Evolutionary conservation across 768 basidiomycete genomes (phyloP).

Genomic region (Psilocybe cubensis): DNA sequence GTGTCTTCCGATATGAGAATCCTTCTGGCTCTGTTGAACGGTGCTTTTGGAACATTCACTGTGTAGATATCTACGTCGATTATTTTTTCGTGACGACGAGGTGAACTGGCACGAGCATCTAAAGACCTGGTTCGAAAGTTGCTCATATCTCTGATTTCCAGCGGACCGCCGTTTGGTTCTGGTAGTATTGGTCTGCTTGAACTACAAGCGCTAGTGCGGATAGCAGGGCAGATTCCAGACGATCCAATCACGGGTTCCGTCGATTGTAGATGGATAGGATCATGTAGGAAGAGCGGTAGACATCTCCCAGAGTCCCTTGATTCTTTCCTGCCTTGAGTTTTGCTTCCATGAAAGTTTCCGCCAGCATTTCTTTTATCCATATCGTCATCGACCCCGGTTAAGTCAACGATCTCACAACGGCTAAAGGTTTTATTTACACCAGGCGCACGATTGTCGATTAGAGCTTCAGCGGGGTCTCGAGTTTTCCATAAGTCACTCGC

Average conservation of each 20-base stretch:
- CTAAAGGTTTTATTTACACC: not conserved
- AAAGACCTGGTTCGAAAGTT: not conserved
- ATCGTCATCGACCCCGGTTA: not conserved
- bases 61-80: not conserved
- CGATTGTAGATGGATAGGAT: not conserved
- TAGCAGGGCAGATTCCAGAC: not conserved
- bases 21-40: conserved; percentile 30
- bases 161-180: not conserved
- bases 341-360: not conserved
- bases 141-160: not conserved
- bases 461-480: not conserved
- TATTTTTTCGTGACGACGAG: not conserved
- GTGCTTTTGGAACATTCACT: conserved; percentile 20
- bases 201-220: not conserved
- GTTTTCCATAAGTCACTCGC: not conserved
- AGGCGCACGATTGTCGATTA: not conserved
- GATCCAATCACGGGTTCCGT: not conserved
- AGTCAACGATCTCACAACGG: not conserved
- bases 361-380: not conserved
- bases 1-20: conserved; percentile 26
- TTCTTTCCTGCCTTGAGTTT: not conserved
- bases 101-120: not conserved
- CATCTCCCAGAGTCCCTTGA: not conserved
- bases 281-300: not conserved
- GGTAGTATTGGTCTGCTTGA: not conserved